phyloP scores from a whole-genome alignment of 371 early-diverging fungal species.

The Apophysomyces trapeziformis region DNA sequence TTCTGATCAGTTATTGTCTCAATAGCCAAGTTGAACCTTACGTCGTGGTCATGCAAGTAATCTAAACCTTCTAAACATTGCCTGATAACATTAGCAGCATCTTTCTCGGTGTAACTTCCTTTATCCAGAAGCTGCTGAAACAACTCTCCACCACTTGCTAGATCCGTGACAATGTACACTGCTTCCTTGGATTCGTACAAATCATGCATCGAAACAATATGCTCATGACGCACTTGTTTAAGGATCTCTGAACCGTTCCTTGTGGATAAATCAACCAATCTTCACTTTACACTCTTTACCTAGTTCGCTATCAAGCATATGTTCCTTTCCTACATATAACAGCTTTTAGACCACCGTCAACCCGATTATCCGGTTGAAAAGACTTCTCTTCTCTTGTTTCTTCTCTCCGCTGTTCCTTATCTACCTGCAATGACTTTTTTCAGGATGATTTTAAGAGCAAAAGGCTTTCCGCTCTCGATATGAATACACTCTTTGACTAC shows the following conservation, averaged over 20 bases:
- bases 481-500: slow-evolving; percentile 77
- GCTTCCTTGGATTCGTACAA: slow-evolving; percentile 76
- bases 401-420: neutral
- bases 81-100: slow-evolving; percentile 63
- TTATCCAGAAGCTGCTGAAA: slow-evolving; percentile 78
- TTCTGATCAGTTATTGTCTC: neutral
- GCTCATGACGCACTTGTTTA: slow-evolving; percentile 72
- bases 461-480: slow-evolving; percentile 59
- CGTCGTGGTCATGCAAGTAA: slow-evolving; percentile 73
- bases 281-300: slow-evolving; percentile 24
- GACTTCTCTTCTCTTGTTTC: neutral
- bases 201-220: slow-evolving; percentile 80
- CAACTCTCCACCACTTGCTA: slow-evolving; percentile 85
- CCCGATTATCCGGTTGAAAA: slow-evolving; percentile 12
- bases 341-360: slow-evolving; percentile 1
- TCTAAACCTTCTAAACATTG: slow-evolving; percentile 81
- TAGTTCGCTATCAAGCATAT: slow-evolving; percentile 86
- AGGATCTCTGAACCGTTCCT: slow-evolving; percentile 56
- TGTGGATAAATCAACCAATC: neutral
- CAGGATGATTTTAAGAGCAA: slow-evolving; percentile 84
- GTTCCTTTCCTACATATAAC: slow-evolving; percentile 63
- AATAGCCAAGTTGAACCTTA: slow-evolving; percentile 18
- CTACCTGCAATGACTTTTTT: slow-evolving; percentile 64
- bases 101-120: slow-evolving; percentile 75
- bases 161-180: slow-evolving; percentile 81